A percentile compares a stretch with the other conserved stretches of the same genome.
phyloP scores from a whole-genome alignment of 768 basidiomycete genomes.

The Suillus ampliporus region DNA sequence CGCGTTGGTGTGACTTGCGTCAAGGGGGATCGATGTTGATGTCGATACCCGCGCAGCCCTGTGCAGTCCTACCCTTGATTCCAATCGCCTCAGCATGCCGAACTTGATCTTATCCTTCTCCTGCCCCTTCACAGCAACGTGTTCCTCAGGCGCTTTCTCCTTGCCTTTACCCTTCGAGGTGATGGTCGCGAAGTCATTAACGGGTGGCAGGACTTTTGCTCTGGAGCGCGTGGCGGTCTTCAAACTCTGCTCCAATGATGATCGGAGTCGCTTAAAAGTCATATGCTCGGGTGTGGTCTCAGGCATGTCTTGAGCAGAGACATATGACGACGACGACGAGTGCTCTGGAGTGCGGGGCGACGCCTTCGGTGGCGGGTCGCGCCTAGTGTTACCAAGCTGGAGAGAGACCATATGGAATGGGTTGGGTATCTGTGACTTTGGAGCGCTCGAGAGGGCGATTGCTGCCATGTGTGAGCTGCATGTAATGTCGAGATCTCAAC shows the following conservation, averaged over 20 bases:
- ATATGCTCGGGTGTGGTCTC: constrained; percentile 53
- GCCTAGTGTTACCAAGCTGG: constrained; percentile 41
- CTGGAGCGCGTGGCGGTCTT: constrained; percentile 67
- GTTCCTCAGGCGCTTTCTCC: constrained; percentile 37
- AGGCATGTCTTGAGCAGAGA: constrained; percentile 36
- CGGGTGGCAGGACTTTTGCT: constrained; percentile 41
- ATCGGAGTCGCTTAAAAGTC: constrained; percentile 67
- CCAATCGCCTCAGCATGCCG: constrained; percentile 52
- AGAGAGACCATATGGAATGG: constrained; percentile 54
- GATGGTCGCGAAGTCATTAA: constrained; percentile 52
- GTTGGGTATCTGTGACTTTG: constrained; percentile 45
- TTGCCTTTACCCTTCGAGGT: constrained; percentile 52
- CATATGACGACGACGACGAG: constrained; percentile 39
- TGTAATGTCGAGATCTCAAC: constrained; percentile 32
- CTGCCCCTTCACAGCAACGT: constrained; percentile 27
- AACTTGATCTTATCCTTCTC: constrained; percentile 49
- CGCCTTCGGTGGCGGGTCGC: constrained; percentile 39
- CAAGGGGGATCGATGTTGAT: constrained; percentile 46
- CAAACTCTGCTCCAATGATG: constrained; percentile 70
- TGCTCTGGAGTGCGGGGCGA: constrained; percentile 49
- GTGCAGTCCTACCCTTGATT: constrained; percentile 59
- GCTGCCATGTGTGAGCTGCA: constrained; percentile 50
- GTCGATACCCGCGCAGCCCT: constrained; percentile 45
- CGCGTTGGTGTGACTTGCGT: constrained; percentile 33
- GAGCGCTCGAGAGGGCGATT: constrained; percentile 45